Base-by-base conservation (phyloP, 2,329 filamentous ascomycete species). In the Beauveria asiatica region DNA sequence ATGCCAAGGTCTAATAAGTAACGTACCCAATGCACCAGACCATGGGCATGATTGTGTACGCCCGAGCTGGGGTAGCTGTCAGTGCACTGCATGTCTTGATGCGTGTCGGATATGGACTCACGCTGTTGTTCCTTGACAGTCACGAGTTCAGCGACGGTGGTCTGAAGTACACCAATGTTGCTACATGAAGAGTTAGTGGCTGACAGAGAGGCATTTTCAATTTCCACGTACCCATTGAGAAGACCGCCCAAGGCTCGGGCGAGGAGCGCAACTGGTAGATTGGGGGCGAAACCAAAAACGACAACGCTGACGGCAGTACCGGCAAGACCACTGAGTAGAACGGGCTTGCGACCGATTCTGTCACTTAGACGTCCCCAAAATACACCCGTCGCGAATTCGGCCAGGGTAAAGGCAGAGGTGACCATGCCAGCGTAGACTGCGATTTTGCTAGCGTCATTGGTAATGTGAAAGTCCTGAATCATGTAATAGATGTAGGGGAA, bases 401-500 rank as follows among this genome's bases (percentile, higher is more conserved):
- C 92, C 69, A 97, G 89, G 10, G 94, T 95, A 70, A 97, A 99
- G 8, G 93, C 88, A 3, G 93, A 97, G 1, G 93, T 97, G 64
- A 97, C 92, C 85, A 97, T 90, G 68, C 94, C 93, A 27, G 91
- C 92, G 73, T 96, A 97, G 60, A 97, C 84, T 16, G 92, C 90
- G 66, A 97, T 95, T 70, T 89, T 85, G 67, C 82, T 86, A 64
- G 88, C 80, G 70, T 92, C 85, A 51, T 90, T 80, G 64, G 92
- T 90, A 70, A 96, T 87, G 69, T 89, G 80, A 75, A 97, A 97
- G 63, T 92, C 91, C 68, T 92, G 82, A 67, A 97, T 88, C 94
- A 99, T 97, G 78, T 89, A 93, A 78, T 96, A 97, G 67, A 96
- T 92, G 74, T 97, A 99, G 1, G 94, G 94, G 72, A 99, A 97